Conservation (phyloP, 768 basidiomycete genomes). For the Amanita jacksonii region DNA sequence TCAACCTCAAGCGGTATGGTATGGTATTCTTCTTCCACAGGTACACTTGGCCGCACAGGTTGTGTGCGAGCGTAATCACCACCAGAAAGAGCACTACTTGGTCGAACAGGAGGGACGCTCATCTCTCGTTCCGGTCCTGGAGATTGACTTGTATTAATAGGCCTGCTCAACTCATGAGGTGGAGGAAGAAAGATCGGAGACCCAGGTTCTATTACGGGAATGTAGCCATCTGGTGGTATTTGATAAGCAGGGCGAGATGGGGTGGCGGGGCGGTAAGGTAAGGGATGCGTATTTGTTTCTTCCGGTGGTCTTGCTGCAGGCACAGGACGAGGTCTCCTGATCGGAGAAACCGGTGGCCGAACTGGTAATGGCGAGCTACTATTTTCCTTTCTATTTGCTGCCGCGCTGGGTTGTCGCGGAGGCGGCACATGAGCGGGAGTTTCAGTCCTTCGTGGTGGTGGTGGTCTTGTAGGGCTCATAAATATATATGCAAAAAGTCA, state of each 20-base stretch:
- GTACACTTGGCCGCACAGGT: background rate
- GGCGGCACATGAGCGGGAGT: background rate
- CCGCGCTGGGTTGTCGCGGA: background rate
- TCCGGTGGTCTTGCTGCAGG: constrained; percentile 12
- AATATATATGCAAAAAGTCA: background rate
- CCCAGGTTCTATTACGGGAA: constrained; percentile 33
- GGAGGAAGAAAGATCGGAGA: constrained; percentile 37
- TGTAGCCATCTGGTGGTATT: constrained; percentile 39
- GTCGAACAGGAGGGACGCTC: background rate
- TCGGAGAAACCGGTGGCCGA: constrained; percentile 7
- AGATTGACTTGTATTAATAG: constrained; percentile 10
- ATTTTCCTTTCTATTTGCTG: background rate
- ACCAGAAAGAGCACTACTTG: background rate
- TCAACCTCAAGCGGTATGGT: background rate
- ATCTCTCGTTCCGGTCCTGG: background rate
- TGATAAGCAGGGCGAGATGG: constrained; percentile 18
- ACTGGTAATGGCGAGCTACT: background rate
- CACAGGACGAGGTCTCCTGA: constrained; percentile 5
- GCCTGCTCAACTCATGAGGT: constrained; percentile 35
- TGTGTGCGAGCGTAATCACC: background rate
- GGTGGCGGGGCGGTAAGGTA: constrained; percentile 12
- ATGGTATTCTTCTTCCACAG: background rate
- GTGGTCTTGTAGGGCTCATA: background rate
- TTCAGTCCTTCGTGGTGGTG: background rate
- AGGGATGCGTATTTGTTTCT: constrained; percentile 13